These are phyloP conservation scores for Nepenthes gracilis DNA, from an alignment of 148 eudicot genomes.

Conservation along the genomic window DNA sequence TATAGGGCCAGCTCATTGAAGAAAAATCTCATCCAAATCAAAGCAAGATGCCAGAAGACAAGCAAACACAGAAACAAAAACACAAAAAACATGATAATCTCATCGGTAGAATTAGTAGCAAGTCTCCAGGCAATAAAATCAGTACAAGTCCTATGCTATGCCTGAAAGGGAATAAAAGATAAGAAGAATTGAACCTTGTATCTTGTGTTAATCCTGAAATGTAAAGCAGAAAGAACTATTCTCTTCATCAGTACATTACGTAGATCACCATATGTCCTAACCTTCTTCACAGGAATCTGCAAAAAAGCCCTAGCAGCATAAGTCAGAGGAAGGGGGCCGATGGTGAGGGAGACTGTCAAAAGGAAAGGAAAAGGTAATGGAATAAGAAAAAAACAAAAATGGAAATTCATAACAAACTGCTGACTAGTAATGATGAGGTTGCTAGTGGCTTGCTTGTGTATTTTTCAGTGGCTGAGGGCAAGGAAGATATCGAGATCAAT, in stretches of 20 bases:
- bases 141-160: neutral
- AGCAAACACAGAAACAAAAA: neutral
- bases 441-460: too few relatives aligned
- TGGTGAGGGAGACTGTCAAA: neutral
- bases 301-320: slow-evolving; percentile 1
- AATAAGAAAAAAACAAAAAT: neutral
- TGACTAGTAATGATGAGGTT: neutral
- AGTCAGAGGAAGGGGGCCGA: neutral
- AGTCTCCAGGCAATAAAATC: neutral
- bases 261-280: slow-evolving; percentile 70
- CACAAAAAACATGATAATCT: neutral
- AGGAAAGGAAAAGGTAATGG: neutral
- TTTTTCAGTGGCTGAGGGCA: too few relatives aligned
- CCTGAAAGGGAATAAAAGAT: neutral
- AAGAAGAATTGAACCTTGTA: slow-evolving; percentile 53
- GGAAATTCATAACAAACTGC: neutral
- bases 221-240: slow-evolving; percentile 95
- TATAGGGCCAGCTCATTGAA: too few relatives aligned
- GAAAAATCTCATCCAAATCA: too few relatives aligned
- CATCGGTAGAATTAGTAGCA: neutral
- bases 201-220: slow-evolving; percentile 96
- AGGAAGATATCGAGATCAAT: too few relatives aligned
- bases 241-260: slow-evolving; percentile 96
- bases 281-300: slow-evolving; percentile 95
- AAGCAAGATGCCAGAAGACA: neutral